A percentile compares a stretch with the other conserved stretches of the same genome.
Evolutionary conservation across 306 rosid genomes (phyloP).

Genomic region (Lithocarpus polystachyus): DNA sequence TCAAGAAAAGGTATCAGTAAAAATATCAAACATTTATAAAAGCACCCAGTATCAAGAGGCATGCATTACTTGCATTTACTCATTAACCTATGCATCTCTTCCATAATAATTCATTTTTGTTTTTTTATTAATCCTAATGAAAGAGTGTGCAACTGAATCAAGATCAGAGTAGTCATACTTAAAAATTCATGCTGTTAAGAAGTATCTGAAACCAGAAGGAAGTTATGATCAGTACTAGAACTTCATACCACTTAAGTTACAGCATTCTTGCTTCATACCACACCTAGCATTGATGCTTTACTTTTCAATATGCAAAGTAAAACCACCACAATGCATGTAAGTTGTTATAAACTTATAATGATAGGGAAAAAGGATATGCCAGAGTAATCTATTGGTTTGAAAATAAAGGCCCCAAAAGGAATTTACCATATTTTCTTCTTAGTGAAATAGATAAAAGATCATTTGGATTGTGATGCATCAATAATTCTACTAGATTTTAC

Average conservation of each 20-base stretch:
- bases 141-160: neutral
- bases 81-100: neutral
- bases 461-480: no score
- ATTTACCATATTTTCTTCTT: neutral
- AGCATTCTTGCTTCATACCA: neutral
- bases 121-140: neutral
- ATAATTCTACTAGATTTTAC: no score
- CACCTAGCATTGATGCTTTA: neutral
- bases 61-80: neutral
- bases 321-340: neutral
- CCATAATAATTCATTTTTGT: neutral
- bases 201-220: neutral
- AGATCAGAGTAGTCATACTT: neutral
- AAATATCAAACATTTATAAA: neutral
- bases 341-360: neutral
- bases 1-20: neutral
- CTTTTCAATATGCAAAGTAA: neutral
- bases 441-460: no score
- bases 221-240: slow-evolving; percentile 1
- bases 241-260: neutral
- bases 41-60: neutral
- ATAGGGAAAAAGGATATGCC: neutral
- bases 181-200: neutral
- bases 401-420: neutral
- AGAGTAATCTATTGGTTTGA: neutral